Conservation (phyloP, 1,284 basidiomycete species). For the Puccinia hordei region DNA sequence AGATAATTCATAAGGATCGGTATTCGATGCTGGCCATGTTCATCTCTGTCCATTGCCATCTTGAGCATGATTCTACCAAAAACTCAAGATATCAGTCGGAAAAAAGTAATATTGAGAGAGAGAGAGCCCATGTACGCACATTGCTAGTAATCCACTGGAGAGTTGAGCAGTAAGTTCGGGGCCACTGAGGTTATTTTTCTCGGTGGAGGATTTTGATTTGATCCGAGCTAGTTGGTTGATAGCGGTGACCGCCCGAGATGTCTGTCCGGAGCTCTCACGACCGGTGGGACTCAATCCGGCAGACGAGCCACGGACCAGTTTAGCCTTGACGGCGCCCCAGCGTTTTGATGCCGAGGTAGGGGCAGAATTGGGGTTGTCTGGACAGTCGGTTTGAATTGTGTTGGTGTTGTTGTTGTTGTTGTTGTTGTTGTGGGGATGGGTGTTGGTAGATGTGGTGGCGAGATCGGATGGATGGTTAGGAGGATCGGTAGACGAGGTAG, state of each 20-base stretch:
- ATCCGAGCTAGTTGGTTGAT: neutral
- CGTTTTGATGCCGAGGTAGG: conserved; percentile 26
- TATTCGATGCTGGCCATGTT: conserved; percentile 77
- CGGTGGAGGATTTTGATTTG: neutral
- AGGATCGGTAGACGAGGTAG: neutral
- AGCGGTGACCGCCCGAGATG: neutral
- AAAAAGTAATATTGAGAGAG: neutral
- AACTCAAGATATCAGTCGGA: neutral
- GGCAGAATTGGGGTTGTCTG: neutral
- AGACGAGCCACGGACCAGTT: conserved; percentile 27
- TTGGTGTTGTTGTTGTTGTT: neutral
- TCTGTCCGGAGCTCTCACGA: neutral
- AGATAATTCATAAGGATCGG: conserved; percentile 85
- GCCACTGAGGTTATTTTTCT: neutral
- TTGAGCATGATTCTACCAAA: conserved; percentile 69
- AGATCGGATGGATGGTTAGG: neutral
- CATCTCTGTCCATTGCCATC: conserved; percentile 88
- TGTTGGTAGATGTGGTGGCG: neutral
- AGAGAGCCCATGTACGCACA: neutral
- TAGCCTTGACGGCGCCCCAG: conserved; percentile 36
- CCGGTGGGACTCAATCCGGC: neutral
- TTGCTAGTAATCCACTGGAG: conserved; percentile 14
- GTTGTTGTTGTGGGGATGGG: neutral
- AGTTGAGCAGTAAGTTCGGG: conserved; percentile 21
- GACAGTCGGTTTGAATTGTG: neutral